phyloP scores from a whole-genome alignment of 805 yeast species.

The Ogataea pignaliae region DNA sequence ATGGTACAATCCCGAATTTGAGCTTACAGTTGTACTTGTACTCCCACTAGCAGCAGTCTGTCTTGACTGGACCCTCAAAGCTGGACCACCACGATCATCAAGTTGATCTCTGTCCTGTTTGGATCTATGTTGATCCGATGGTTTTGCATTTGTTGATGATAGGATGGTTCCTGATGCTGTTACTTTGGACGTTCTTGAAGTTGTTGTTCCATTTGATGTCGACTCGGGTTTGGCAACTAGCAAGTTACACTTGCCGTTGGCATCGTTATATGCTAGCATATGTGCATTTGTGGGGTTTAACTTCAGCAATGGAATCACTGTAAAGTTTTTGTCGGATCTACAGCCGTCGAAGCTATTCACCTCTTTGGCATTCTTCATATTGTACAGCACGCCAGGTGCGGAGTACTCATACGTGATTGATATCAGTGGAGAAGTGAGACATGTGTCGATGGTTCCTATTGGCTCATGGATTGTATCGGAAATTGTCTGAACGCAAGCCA shows the following conservation, averaged over 20 bases:
- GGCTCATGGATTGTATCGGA: slow-evolving; percentile 37
- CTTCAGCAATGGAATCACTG: slow-evolving; percentile 11
- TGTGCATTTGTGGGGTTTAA: slow-evolving; percentile 15
- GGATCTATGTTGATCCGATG: no score
- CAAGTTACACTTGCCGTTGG: slow-evolving; percentile 12
- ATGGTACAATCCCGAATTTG: neutral
- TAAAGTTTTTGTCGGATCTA: slow-evolving; percentile 3
- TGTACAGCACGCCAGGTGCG: slow-evolving; percentile 33
- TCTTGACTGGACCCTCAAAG: no score
- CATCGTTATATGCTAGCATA: slow-evolving; percentile 17
- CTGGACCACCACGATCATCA: no score
- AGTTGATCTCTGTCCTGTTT: no score
- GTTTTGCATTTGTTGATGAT: neutral
- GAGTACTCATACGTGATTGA: slow-evolving; percentile 39
- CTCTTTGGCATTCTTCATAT: slow-evolving; percentile 22
- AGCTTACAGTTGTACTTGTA: neutral
- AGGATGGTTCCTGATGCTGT: neutral
- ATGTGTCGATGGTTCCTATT: slow-evolving; percentile 32
- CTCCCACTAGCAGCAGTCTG: no score
- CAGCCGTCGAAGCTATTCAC: slow-evolving; percentile 27
- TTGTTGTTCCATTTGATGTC: neutral
- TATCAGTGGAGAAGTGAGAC: slow-evolving; percentile 26
- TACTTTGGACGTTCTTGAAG: neutral
- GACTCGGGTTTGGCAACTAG: slow-evolving; percentile 9
- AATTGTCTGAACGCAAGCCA: slow-evolving; percentile 32